Evolutionary conservation across 2,329 filamentous ascomycete species (phyloP).

Genomic region (Penicillium sp.): DNA sequence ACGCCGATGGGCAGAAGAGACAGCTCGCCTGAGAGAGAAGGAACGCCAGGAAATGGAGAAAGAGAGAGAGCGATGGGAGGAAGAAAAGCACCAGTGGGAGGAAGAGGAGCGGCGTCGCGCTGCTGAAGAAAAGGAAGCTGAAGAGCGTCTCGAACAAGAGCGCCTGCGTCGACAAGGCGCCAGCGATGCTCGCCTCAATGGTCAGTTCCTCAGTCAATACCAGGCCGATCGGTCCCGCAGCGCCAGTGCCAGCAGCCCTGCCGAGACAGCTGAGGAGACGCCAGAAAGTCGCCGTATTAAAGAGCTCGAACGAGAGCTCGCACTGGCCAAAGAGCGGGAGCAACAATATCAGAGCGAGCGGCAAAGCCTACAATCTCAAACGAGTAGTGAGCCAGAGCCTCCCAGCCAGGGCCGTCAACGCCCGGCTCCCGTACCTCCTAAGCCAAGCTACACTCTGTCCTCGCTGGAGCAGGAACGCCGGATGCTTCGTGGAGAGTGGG

Average conservation of each 20-base stretch:
- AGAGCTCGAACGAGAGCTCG: slow-evolving; percentile 75
- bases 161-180: slow-evolving; percentile 60
- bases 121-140: slow-evolving; percentile 71
- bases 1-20: slow-evolving; percentile 51
- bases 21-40: slow-evolving; percentile 53
- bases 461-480: slow-evolving; percentile 63
- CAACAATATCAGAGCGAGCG: slow-evolving; percentile 64
- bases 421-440: slow-evolving; percentile 35
- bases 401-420: slow-evolving; percentile 34
- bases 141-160: slow-evolving; percentile 67
- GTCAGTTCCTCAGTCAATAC: slow-evolving; percentile 86
- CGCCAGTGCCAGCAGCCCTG: slow-evolving; percentile 36
- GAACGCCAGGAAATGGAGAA: slow-evolving; percentile 47
- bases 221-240: slow-evolving; percentile 64
- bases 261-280: slow-evolving; percentile 43
- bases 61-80: slow-evolving; percentile 50
- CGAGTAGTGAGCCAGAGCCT: slow-evolving; percentile 22
- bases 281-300: slow-evolving; percentile 69
- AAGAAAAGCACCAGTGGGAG: slow-evolving; percentile 70
- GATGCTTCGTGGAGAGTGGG: slow-evolving; percentile 59
- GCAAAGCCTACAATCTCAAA: slow-evolving; percentile 47
- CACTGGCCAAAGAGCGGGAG: slow-evolving; percentile 68
- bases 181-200: slow-evolving; percentile 70
- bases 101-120: slow-evolving; percentile 71
- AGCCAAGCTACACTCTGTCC: slow-evolving; percentile 56